These are phyloP conservation scores for Hibiscus mutabilis DNA, from an alignment of 345 rosid genomes.

Conservation along the genomic window DNA sequence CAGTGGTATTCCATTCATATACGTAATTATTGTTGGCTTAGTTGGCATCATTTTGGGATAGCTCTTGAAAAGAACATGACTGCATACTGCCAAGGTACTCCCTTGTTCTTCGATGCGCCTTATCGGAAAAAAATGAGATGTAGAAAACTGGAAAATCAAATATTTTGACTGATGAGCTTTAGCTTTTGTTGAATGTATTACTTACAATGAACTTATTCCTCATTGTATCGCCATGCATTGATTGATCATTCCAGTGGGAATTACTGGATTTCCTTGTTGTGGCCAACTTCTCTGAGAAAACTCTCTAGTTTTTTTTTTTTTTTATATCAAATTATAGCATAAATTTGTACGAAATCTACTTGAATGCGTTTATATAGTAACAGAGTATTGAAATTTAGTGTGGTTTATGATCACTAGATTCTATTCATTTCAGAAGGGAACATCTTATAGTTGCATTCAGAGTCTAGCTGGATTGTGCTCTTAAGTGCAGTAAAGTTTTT, in stretches of 20 bases:
- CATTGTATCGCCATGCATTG: neutral
- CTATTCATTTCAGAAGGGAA: too few relatives aligned
- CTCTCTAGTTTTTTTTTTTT: too few relatives aligned
- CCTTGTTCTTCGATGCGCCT: neutral
- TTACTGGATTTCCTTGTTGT: neutral
- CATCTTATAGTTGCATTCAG: too few relatives aligned
- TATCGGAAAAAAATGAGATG: conserved; percentile 6
- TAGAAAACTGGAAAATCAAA: conserved; percentile 15
- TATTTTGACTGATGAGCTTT: conserved; percentile 13
- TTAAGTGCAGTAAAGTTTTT: too few relatives aligned
- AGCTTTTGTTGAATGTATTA: conserved; percentile 19
- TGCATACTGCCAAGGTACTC: neutral
- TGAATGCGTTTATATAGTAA: too few relatives aligned
- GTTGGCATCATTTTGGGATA: conserved; percentile 70
- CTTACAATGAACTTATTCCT: conserved; percentile 2
- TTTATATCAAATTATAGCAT: too few relatives aligned
- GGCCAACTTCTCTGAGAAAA: neutral
- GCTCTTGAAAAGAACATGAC: conserved; percentile 56
- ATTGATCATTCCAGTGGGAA: neutral
- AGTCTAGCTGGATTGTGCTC: too few relatives aligned
- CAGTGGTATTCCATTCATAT: conserved; percentile 38
- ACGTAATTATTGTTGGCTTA: conserved; percentile 55
- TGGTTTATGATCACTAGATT: too few relatives aligned
- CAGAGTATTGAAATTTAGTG: too few relatives aligned
- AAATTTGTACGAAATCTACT: too few relatives aligned